Percentiles rank a stretch among this genome's conserved stretches.
Evolutionary conservation across 78 protist species (phyloP).

Genomic region (Monocercomonoides exilis): DNA sequence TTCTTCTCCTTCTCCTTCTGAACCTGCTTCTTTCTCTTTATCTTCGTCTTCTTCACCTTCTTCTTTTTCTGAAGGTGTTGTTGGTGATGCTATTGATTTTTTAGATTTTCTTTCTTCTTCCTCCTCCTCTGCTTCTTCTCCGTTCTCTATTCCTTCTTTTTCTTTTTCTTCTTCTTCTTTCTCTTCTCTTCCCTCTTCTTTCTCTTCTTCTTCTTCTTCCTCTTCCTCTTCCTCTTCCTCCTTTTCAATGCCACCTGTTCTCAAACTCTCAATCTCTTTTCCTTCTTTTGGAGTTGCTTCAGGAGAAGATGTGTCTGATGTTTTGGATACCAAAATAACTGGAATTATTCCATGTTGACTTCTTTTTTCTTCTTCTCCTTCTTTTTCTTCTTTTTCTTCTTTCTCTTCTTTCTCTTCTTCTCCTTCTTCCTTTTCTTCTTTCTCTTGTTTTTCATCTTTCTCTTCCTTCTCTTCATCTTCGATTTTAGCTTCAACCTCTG

Average conservation of each 20-base stretch:
- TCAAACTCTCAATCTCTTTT: neutral
- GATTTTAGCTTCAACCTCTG: too few species aligned
- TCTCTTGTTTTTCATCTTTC: too few species aligned
- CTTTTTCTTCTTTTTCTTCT: neutral
- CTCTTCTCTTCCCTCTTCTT: neutral
- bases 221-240: constrained; percentile 5
- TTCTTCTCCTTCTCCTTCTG: too few species aligned
- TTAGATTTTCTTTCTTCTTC: too few species aligned
- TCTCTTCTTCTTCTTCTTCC: constrained; percentile 6
- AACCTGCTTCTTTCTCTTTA: too few species aligned
- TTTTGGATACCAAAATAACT: neutral
- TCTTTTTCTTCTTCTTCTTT: neutral
- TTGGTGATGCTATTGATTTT: neutral
- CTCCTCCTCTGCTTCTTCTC: too few species aligned
- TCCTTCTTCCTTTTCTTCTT: too few species aligned
- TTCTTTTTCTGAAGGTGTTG: neutral
- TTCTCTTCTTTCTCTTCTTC: constrained; percentile 2
- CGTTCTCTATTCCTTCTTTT: too few species aligned
- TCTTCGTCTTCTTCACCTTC: too few species aligned
- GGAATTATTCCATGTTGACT: neutral
- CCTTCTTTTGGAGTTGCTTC: neutral
- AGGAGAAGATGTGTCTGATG: neutral
- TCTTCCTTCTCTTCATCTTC: too few species aligned
- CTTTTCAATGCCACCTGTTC: neutral
- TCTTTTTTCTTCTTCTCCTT: neutral